These are phyloP conservation scores for Pisolithus microcarpus DNA, from an alignment of 768 basidiomycete genomes.

Conservation along the genomic window DNA sequence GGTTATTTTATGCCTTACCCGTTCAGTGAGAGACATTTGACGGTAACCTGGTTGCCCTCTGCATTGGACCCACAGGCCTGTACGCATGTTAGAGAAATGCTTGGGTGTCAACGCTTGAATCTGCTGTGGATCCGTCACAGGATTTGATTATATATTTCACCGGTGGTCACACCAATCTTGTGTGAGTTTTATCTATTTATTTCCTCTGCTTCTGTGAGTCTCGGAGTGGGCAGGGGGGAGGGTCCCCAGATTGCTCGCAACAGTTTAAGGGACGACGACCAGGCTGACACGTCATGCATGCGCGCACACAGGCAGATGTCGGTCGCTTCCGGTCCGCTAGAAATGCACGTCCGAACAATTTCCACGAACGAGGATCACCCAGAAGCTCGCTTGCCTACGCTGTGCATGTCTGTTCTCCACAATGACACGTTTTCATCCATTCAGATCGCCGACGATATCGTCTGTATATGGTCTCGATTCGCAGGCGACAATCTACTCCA, in stretches of 20 bases:
- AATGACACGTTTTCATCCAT: constrained; percentile 29
- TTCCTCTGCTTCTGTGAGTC: too few relatives aligned
- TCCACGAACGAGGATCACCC: constrained; percentile 38
- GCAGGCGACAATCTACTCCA: neutral
- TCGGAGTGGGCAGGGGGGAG: too few relatives aligned
- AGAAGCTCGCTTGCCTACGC: constrained; percentile 25
- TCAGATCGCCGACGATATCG: constrained; percentile 48
- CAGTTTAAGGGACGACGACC: too few relatives aligned
- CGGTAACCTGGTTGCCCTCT: constrained; percentile 17
- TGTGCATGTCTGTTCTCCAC: constrained; percentile 20
- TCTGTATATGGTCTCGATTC: constrained; percentile 37
- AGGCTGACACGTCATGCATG: neutral
- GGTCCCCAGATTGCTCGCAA: too few relatives aligned
- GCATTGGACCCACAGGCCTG: neutral
- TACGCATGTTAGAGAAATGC: constrained; percentile 27
- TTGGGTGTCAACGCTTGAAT: constrained; percentile 41
- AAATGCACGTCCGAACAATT: constrained; percentile 40
- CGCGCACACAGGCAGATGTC: constrained; percentile 5
- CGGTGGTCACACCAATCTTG: constrained; percentile 10
- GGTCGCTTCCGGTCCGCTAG: constrained; percentile 13
- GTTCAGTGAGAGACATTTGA: constrained; percentile 20
- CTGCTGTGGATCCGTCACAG: constrained; percentile 61
- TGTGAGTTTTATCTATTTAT: constrained; percentile 7
- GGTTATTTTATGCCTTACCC: constrained; percentile 13
- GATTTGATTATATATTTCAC: constrained; percentile 45